Evolutionary conservation across 768 basidiomycete genomes (phyloP).

Genomic region (Coprinellus micaceus): DNA sequence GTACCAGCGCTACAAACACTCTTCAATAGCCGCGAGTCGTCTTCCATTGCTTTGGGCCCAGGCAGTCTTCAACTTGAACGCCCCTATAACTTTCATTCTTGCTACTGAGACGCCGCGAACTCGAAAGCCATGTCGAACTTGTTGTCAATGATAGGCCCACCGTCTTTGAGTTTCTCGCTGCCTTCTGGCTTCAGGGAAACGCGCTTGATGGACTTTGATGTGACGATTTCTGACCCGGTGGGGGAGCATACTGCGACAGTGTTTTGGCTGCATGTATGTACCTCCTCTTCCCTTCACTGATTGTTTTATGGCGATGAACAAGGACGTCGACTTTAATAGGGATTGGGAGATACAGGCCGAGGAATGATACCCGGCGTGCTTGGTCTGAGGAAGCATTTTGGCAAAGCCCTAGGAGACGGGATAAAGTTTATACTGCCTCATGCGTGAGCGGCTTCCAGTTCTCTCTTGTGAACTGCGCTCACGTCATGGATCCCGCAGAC

Average conservation of each 20-base stretch:
- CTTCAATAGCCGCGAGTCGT: too few relatives aligned
- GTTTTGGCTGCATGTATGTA: slow-evolving; percentile 6
- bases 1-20: too few relatives aligned
- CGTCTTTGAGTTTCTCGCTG: too few relatives aligned
- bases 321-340: too few relatives aligned
- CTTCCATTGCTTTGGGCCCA: too few relatives aligned
- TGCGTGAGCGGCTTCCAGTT: neutral
- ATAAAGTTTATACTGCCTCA: slow-evolving; percentile 2
- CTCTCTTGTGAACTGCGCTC: neutral
- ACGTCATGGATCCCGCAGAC: neutral
- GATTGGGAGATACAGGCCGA: neutral
- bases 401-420: neutral
- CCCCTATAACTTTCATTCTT: too few relatives aligned
- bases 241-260: slow-evolving; percentile 7
- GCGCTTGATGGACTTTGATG: neutral
- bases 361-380: neutral
- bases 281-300: neutral
- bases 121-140: too few relatives aligned
- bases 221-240: neutral
- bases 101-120: too few relatives aligned
- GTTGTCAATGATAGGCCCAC: too few relatives aligned
- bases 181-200: neutral
- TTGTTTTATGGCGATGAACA: neutral
- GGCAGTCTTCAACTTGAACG: too few relatives aligned
- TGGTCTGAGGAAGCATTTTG: neutral